Evolutionary conservation across 495 filamentous ascomycete species (phyloP), one percentile per base, ranked within the genome.

Genomic region (Penicillium longicatenatum): DNA sequence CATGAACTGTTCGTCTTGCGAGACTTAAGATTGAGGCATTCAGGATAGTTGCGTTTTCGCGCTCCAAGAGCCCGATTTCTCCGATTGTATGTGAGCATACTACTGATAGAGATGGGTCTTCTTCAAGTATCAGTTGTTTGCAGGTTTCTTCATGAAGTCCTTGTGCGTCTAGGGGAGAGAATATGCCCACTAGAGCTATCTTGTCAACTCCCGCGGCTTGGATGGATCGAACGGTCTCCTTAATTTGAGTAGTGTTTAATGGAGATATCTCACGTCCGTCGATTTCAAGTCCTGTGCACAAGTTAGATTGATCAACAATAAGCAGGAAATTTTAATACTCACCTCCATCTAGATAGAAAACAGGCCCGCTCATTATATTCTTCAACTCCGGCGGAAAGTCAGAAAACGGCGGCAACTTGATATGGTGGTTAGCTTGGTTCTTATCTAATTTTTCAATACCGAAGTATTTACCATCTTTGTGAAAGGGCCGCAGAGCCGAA

Each of bases 31-130:
- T 78, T 12, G 77, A 72, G 12, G 77, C 79, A 53, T 83, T 83
- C n/a, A 83, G 67, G 24, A 82, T 82, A 4, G 74, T 73, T 3
- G 80, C 80, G 62, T 83, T 83, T 61, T 83, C 80, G 2, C 79
- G 71, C 54, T 83, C 80, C 4, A 82, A 54, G 29, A 82, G 74
- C 0, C 79, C 79, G 8, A 81, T 64, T 17, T 72, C 70, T 5
- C 75, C 80, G 21, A 84, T 73, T 10, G 70, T 67, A 48, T 76
- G 71, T 4, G 66, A 69, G 21, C 63, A 66, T 6, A 69, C 66
- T 31, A 76, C 74, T 43, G 78, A 80, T 6, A 78, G 33, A 3
- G 50, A 42, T 17, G 64, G 58, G 9, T 60, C 55, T 35, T 55
- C 17, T 9, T 52, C 37, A 0, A 60, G 54, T 35, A 70, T 63